Base-by-base conservation (phyloP, 208 protist species). In the Wallacemonas sp. region DNA sequence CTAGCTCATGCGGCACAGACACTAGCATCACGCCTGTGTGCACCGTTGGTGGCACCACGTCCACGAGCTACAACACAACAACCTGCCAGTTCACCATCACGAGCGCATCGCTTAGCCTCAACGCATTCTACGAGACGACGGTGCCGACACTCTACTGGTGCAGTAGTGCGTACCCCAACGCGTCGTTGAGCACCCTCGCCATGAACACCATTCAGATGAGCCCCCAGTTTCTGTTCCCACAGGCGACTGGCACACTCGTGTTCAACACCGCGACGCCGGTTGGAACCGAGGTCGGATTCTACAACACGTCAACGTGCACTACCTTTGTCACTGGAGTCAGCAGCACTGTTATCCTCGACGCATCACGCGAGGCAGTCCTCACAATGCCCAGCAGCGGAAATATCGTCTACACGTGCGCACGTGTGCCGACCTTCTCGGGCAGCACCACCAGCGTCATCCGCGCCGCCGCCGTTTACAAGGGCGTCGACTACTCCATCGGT, bases 61-160 rank as follows among this genome's bases (percentile, higher is more conserved):
- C 52, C 18, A 10, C 50, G 11, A 79, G 71, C 48, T 69, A 68
- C 68, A 76, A 81, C 65, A 46, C 28, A 36, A 72, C 70, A 8
- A 77, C 65, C 12, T 92, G 80, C 57, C 42, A 74, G 7, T 91
- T 89, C 70, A 85, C 62, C 26, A 63, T 89, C 31, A 78, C 67
- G 4, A 33, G 46, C 12, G 28, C 42, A 4, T 67, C 68, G 20
- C 18, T 89, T 2, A 57, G 26, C 29, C 29, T 88, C 14, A 61
- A 65, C 57, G 29, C 70, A 16, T 42, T 61, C 42, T 71, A 70
- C 38, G 62, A 73, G 0, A n/a, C 20, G 2, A 52, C 67, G 12
- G 75, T 81, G n/a, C 78, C 78, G n/a, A 8, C 42, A 25, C 45
- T 87, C 45, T 85, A 81, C 70, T 77, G 82, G 68, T 92, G 82